phyloP scores from a whole-genome alignment of 1,284 basidiomycete species.

The Malassezia yamatoensis region DNA sequence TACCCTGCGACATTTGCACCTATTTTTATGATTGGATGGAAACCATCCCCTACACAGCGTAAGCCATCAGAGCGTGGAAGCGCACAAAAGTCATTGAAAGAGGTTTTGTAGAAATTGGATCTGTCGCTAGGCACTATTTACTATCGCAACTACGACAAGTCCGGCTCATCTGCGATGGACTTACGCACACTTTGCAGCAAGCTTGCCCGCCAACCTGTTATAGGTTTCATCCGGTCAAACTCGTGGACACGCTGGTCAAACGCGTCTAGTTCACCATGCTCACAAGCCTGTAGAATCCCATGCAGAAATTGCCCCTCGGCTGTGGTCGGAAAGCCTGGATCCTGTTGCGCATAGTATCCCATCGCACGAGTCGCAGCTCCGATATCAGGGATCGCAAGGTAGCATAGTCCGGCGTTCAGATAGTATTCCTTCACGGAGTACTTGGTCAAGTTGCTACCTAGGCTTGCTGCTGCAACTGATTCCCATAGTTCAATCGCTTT shows the following conservation, averaged over 20 bases:
- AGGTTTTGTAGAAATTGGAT: conserved; percentile 47
- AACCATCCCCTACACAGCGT: conserved; percentile 71
- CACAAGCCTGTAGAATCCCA: conserved; percentile 35
- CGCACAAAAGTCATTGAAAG: conserved; percentile 68
- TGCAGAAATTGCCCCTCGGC: conserved; percentile 45
- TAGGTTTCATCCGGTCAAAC: conserved; percentile 42
- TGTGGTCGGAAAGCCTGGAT: conserved; percentile 42
- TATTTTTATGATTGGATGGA: conserved; percentile 99
- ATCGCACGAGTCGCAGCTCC: conserved; percentile 41
- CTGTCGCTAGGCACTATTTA: too few relatives aligned
- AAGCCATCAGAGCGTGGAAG: conserved; percentile 76
- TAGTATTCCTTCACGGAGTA: conserved; percentile 99
- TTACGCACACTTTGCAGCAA: conserved; percentile 37
- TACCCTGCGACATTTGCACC: conserved; percentile 92
- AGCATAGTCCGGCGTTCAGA: conserved; percentile 76
- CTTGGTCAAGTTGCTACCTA: conserved; percentile 78
- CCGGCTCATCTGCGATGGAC: conserved; percentile 41
- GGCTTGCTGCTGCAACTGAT: conserved; percentile 75
- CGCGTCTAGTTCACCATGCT: conserved; percentile 36
- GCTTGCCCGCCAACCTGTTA: conserved; percentile 41
- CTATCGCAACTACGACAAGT: conserved; percentile 26
- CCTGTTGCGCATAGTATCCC: conserved; percentile 45
- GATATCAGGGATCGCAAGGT: conserved; percentile 63
- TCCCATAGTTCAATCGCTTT: conserved; percentile 79
- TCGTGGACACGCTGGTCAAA: conserved; percentile 40